phyloP scores from a whole-genome alignment of 768 basidiomycete genomes.

The Dictyophora rubrovolvata region DNA sequence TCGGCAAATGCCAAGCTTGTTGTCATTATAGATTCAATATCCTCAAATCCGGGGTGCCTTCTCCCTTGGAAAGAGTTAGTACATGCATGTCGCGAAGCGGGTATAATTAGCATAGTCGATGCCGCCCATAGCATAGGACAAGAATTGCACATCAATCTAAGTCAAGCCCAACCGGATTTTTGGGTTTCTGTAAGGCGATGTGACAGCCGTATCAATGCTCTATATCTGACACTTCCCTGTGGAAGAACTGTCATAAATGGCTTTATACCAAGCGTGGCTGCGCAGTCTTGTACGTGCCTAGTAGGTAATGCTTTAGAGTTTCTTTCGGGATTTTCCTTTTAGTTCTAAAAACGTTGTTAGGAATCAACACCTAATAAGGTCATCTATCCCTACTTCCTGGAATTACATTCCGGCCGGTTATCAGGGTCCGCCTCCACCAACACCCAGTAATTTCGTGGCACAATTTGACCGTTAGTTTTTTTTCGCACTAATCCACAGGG shows the following conservation, averaged over 20 bases:
- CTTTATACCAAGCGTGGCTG: constrained; percentile 57
- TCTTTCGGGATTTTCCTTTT: not conserved
- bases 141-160: constrained; percentile 50
- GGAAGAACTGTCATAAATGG: constrained; percentile 82
- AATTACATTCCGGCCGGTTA: constrained; percentile 37
- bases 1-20: constrained; percentile 37
- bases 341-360: constrained; percentile 23
- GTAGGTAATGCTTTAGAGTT: constrained; percentile 25
- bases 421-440: constrained; percentile 15
- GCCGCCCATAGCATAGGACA: constrained; percentile 76
- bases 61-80: constrained; percentile 70
- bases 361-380: constrained; percentile 53
- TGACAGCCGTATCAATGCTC: not conserved
- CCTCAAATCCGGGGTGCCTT: constrained; percentile 47
- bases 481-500: not conserved
- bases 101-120: constrained; percentile 61
- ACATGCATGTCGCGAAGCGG: constrained; percentile 49
- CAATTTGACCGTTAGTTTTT: constrained; percentile 45
- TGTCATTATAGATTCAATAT: constrained; percentile 60
- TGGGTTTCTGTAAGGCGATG: constrained; percentile 54
- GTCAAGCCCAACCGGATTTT: constrained; percentile 54
- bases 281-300: constrained; percentile 67
- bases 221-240: not conserved
- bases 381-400: constrained; percentile 47
- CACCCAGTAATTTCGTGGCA: constrained; percentile 30